Evolutionary conservation across 2,329 filamentous ascomycete species (phyloP).

Genomic region (Cephalotrichum gorgonifer): DNA sequence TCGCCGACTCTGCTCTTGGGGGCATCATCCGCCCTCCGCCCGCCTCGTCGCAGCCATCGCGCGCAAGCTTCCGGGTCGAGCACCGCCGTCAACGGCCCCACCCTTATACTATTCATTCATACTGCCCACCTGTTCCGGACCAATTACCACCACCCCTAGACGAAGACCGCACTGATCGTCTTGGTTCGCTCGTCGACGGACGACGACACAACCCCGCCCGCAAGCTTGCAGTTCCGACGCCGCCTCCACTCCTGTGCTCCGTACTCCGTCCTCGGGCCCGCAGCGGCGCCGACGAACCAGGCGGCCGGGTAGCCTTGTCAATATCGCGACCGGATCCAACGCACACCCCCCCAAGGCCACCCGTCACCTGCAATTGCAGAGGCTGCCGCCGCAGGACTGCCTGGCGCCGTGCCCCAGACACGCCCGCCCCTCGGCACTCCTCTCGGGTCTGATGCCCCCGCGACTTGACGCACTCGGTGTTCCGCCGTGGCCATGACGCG

Average conservation of each 20-base stretch:
- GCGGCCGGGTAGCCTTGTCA: background rate
- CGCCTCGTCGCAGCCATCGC: too few species aligned
- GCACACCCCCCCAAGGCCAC: background rate
- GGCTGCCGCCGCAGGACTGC: too few species aligned
- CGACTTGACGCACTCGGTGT: conserved; percentile 7
- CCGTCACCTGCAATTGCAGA: background rate
- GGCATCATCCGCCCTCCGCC: too few species aligned
- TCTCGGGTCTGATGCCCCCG: conserved; percentile 10
- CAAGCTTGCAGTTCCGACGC: background rate
- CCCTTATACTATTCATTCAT: too few species aligned
- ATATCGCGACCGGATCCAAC: background rate
- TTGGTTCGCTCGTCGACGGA: background rate
- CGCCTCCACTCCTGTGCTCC: background rate
- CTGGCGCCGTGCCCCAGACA: too few species aligned
- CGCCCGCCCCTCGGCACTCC: background rate
- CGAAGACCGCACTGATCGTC: background rate
- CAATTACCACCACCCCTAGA: background rate
- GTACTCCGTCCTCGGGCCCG: background rate
- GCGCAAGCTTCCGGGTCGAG: too few species aligned
- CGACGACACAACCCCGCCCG: background rate
- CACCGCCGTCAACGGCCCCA: too few species aligned
- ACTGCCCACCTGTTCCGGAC: too few species aligned
- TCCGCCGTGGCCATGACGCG: conserved; percentile 33
- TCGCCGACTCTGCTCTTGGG: too few species aligned
- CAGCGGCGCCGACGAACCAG: background rate